Evolutionary conservation across 2,329 filamentous ascomycete species (phyloP), one percentile per base, ranked within the genome.

Genomic region (Penicillium sp.): DNA sequence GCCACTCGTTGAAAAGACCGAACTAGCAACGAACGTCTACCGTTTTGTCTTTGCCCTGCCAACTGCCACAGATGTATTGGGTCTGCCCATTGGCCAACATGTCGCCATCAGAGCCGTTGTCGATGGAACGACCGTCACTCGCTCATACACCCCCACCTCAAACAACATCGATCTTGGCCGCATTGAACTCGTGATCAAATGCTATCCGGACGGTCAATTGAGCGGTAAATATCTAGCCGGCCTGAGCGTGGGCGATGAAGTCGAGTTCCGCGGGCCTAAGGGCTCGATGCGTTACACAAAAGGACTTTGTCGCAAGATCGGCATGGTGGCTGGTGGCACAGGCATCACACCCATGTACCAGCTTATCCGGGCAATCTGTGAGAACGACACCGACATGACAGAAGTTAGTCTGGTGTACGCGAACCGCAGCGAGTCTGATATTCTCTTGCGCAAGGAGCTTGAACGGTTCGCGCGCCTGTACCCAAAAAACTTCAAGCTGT

Each of bases 351-450:
- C 83, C 3, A 82, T 84, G 79, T 84, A 78, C 66, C 84, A 87
- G 64, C 69, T 88, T 7, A 85, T 87, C 63, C 80, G 84, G 4
- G 83, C 83, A 41, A 84, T 87, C 53, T 85, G 83, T 63, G 84
- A 86, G 63, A 81, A 87, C 51, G 74, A 79, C n/a, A 72, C 69
- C 7, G 85, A 88, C 58, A 75, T 73, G 1, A 87, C 85, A 0
- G 70, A 82, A 59, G 68, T 87, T 40, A 80, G 74, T 42, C 71
- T 88, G 5, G 69, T 88, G 30, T 86, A 85, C 57, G 85, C 82
- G 30, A 87, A 85, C 68, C 75, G 79, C 1, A 77, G 75, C 0
- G 83, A 85, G 60, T 75, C 75, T 2, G 85, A 88, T 59, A 87
- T 88, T 52, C 67, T 88, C 8, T 70, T 88, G 16, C 73, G 82